Evolutionary conservation across 176 grass and related monocot species (phyloP).

Genomic region (Oryza brachyantha): DNA sequence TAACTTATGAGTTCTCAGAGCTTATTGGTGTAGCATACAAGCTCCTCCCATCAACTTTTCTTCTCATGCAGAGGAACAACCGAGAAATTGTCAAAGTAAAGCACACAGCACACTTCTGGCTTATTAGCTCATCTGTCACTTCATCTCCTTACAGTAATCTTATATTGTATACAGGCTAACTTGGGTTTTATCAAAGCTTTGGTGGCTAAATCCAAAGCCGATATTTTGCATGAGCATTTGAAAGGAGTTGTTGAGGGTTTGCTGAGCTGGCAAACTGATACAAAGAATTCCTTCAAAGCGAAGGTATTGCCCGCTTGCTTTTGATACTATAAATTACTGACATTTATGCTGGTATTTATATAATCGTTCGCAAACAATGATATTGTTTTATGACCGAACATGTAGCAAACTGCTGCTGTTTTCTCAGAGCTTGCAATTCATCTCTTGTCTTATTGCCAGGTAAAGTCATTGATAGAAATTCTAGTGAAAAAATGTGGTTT

Average conservation of each 20-base stretch:
- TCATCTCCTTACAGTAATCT: constrained; percentile 8
- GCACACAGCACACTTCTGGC: not conserved
- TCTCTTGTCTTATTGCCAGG: constrained; percentile 37
- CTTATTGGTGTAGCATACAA: constrained; percentile 84
- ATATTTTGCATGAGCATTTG: constrained; percentile 71
- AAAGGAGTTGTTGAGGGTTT: constrained; percentile 71
- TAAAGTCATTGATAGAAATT: constrained; percentile 91
- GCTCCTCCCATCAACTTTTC: constrained; percentile 73
- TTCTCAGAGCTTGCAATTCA: not conserved
- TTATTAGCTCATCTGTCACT: constrained; percentile 5
- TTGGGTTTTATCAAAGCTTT: constrained; percentile 93
- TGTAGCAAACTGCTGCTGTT: not conserved
- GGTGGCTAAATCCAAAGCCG: constrained; percentile 83
- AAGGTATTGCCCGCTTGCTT: constrained; percentile 59
- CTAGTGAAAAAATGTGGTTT: constrained; percentile 94
- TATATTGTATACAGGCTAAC: constrained; percentile 61
- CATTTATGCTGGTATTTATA: not conserved
- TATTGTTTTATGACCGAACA: not conserved
- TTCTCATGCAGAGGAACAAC: constrained; percentile 89
- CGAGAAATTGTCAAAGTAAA: constrained; percentile 87
- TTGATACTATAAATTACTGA: constrained; percentile 6
- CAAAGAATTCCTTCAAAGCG: constrained; percentile 81
- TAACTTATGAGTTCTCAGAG: constrained; percentile 91
- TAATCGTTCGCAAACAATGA: not conserved
- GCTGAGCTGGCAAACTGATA: constrained; percentile 73